Percentiles rank a stretch among this genome's conserved stretches.
Evolutionary conservation across 177 flowering plant genomes (phyloP).

Genomic region (Vitis hybrid): DNA sequence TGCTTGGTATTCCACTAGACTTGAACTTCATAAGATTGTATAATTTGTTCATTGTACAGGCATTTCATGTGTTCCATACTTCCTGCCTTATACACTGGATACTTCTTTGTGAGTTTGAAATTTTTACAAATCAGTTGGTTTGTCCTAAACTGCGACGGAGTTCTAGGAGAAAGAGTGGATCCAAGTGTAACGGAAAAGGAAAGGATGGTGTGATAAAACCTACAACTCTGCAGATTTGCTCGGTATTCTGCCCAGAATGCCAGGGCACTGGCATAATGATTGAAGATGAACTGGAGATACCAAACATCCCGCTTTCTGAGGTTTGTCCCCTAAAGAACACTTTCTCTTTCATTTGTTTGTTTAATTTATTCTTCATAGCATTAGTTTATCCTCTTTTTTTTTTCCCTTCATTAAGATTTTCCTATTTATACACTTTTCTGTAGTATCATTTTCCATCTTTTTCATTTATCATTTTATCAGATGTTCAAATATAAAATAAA

Average conservation of each 20-base stretch:
- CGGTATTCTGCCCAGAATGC: slow-evolving; percentile 90
- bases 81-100: slow-evolving; percentile 97
- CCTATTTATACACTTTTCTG: neutral
- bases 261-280: slow-evolving; percentile 72
- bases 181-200: slow-evolving; percentile 29
- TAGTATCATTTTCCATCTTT: neutral
- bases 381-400: neutral
- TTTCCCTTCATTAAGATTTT: neutral
- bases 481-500: slow-evolving; percentile 70
- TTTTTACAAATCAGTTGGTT: slow-evolving; percentile 28
- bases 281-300: slow-evolving; percentile 60
- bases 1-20: neutral
- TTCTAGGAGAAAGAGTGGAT: slow-evolving; percentile 35
- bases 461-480: slow-evolving; percentile 35
- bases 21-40: neutral
- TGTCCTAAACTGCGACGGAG: slow-evolving; percentile 27
- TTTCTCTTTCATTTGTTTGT: neutral
- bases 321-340: slow-evolving; percentile 28
- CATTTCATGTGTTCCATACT: slow-evolving; percentile 82
- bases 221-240: slow-evolving; percentile 26
- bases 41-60: slow-evolving; percentile 45
- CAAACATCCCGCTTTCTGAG: slow-evolving; percentile 58
- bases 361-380: neutral
- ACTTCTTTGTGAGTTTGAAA: slow-evolving; percentile 75
- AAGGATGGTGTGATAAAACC: slow-evolving; percentile 16